These are phyloP conservation scores for Boeremia exigua DNA, from an alignment of 2,329 filamentous ascomycete species.

Conservation along the genomic window DNA sequence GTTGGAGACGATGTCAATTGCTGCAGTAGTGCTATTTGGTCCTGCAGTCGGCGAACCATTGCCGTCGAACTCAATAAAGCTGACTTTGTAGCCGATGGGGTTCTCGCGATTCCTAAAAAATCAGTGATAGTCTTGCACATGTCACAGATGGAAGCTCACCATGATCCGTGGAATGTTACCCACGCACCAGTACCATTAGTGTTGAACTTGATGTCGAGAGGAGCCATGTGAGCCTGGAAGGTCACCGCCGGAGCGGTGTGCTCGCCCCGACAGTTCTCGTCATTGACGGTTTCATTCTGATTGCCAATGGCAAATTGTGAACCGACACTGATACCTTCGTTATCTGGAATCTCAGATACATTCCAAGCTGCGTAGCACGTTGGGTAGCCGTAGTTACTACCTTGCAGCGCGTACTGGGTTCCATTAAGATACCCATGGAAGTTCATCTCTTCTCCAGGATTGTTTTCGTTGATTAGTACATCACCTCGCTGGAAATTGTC, in stretches of 20 bases:
- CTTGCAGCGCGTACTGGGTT: constrained; percentile 51
- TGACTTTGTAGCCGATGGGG: constrained; percentile 60
- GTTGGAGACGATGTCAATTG: constrained; percentile 63
- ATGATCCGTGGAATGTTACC: constrained; percentile 75
- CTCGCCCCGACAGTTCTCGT: constrained; percentile 52
- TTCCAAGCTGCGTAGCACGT: constrained; percentile 72
- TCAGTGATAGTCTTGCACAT: not conserved
- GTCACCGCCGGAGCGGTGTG: constrained; percentile 59
- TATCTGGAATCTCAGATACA: constrained; percentile 57
- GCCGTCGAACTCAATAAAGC: constrained; percentile 52
- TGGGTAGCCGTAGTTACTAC: constrained; percentile 73
- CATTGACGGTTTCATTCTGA: constrained; percentile 55
- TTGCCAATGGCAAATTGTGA: constrained; percentile 58
- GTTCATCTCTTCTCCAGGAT: constrained; percentile 77
- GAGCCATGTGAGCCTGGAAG: constrained; percentile 72
- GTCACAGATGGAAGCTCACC: constrained; percentile 49
- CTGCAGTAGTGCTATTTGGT: constrained; percentile 56
- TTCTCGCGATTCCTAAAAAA: constrained; percentile 51
- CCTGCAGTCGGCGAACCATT: constrained; percentile 54
- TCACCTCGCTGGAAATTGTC: constrained; percentile 66
- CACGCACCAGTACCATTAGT: constrained; percentile 64
- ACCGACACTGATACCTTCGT: constrained; percentile 52
- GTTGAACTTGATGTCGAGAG: constrained; percentile 74
- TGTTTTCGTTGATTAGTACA: constrained; percentile 69
- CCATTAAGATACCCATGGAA: constrained; percentile 69